Evolutionary conservation across 2,329 filamentous ascomycete genomes (phyloP), one percentile per base, ranked within the genome.

Genomic region (Alternaria triticimaculans): DNA sequence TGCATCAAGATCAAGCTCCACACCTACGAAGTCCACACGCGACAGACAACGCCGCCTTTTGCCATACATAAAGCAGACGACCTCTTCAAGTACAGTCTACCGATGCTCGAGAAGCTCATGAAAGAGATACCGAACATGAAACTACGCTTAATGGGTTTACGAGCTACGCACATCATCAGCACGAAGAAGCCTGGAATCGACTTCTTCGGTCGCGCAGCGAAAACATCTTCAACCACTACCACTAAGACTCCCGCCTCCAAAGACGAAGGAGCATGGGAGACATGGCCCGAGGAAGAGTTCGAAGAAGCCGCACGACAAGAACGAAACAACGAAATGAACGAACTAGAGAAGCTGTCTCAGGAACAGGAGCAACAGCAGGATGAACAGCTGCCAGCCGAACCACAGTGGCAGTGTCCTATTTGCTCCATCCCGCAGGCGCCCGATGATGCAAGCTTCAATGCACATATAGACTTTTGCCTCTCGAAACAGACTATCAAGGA

Each of bases 1-100:
- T 93, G 93, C 21, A 83, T 99, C 37, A 99, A 99, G 79, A 87
- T 97, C 68, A 99, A 99, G 78, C 83, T 98, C 8, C 93, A 97
- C 77, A 97, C 94, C 0, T 99, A 95, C 72, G 94, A 98, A 78
- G 92, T 97, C 20, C 87, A 93, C 55, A 97, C 94, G 0, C 86
- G 96, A 30, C 96, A 99, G 76, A 87, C 88, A 6, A 88, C 92
- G 4, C 87, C 90, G 3, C 90, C 92, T 0, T 91, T 90, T 68
- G 89, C 94, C 0, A 85, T 97, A 2, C 86, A 82, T 53, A 83
- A 86, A 6, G 91, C 93, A 0, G 90, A 95, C 44, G 96, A 99
- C 72, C 81, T 99, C 5, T 98, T 95, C 81, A 89, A 87, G 57
- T 92, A 89, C 73, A 86, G 93, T 0, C 78, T 97, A 2, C 94